Conservation (phyloP, 2,329 filamentous ascomycete genomes). For the Ophiostoma sp. region DNA sequence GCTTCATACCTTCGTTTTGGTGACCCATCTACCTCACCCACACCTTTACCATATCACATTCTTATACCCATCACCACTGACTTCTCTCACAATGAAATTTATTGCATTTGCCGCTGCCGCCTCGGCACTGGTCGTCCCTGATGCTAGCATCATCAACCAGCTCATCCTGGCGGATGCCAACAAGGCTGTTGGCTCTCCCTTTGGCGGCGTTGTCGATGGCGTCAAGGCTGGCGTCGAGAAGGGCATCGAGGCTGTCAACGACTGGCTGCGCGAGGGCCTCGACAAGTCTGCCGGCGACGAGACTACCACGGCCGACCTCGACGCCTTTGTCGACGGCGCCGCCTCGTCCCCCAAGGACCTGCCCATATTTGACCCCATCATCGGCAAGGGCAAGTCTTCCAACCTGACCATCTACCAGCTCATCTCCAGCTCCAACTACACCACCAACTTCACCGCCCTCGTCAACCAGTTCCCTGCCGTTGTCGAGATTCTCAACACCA, state of each 20-base stretch:
- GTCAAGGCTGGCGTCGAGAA: slow-evolving; percentile 22
- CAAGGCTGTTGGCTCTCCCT: slow-evolving; percentile 6
- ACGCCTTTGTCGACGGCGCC: neutral
- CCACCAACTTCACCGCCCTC: slow-evolving; percentile 69
- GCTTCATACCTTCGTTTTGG: neutral
- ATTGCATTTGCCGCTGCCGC: slow-evolving; percentile 27
- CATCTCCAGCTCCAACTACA: slow-evolving; percentile 69
- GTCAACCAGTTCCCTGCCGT: slow-evolving; percentile 68
- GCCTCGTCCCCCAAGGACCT: slow-evolving; percentile 10
- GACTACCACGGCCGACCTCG: neutral
- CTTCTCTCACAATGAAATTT: slow-evolving; percentile 26
- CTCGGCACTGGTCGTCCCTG: slow-evolving; percentile 28
- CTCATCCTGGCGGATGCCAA: slow-evolving; percentile 25
- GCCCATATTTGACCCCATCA: neutral
- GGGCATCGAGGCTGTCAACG: slow-evolving; percentile 19
- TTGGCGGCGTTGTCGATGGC: neutral
- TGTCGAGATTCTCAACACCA: slow-evolving; percentile 67
- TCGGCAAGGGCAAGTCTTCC: slow-evolving; percentile 35
- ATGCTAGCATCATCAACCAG: slow-evolving; percentile 24
- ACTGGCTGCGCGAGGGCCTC: slow-evolving; percentile 21
- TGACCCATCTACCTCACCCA: neutral
- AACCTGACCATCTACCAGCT: slow-evolving; percentile 75
- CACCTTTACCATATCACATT: neutral
- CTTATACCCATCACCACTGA: neutral
- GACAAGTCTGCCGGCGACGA: neutral